A percentile compares a stretch with the other conserved stretches of the same genome.
phyloP scores from a whole-genome alignment of 257 asterid genomes.

The Solanum pennellii region DNA sequence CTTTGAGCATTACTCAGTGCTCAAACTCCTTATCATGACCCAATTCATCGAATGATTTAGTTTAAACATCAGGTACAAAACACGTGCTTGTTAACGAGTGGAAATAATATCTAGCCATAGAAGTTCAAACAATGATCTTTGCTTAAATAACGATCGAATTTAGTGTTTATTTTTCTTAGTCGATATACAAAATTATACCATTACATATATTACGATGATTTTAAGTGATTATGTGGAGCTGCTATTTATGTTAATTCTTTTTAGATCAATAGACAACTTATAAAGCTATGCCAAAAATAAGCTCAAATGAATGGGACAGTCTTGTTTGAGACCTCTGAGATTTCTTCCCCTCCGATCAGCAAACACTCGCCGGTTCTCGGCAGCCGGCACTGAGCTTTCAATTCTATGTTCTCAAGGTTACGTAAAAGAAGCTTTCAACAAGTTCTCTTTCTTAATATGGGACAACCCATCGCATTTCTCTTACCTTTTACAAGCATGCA shows the following conservation, averaged over 20 bases:
- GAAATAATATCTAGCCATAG: neutral
- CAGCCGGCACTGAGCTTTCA: conserved; percentile 17
- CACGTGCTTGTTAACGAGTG: neutral
- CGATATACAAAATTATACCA: neutral
- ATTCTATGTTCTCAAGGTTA: conserved; percentile 40
- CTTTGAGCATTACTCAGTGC: neutral
- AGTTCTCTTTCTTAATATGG: conserved; percentile 29
- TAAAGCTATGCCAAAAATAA: neutral
- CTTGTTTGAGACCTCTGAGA: conserved; percentile 6
- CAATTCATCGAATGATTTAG: neutral
- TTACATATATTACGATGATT: neutral
- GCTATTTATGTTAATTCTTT: neutral
- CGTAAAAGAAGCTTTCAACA: conserved; percentile 40
- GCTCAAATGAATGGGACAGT: conserved; percentile 21
- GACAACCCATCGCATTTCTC: conserved; percentile 49
- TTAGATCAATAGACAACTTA: neutral
- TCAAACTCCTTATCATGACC: neutral
- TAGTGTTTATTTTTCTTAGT: neutral
- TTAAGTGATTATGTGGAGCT: neutral
- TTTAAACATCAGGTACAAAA: neutral
- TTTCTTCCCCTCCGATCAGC: conserved; percentile 16
- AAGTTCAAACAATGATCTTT: neutral
- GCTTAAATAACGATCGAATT: neutral
- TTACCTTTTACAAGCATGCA: conserved; percentile 54
- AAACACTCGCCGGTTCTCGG: conserved; percentile 7